Base-by-base conservation (phyloP, 2,329 filamentous ascomycete species). In the Aulographum hederae region DNA sequence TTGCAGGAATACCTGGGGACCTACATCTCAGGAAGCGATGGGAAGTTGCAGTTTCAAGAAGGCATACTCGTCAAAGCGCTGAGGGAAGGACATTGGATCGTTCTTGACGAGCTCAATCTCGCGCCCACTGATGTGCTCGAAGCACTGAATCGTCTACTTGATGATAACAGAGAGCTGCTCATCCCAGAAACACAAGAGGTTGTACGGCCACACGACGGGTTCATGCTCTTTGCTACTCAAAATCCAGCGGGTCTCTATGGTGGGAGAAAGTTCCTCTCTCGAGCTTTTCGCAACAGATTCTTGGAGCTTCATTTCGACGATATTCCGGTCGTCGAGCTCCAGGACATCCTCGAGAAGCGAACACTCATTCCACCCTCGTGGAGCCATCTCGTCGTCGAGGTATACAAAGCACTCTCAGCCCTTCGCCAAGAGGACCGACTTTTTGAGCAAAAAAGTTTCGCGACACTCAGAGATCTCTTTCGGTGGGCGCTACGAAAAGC, bases 401-500 rank as follows among this genome's bases (percentile, higher is more conserved):
- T 95, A 0, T 99, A 99, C 53, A 80, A 82, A 45, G 84, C 93
- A 48, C 68, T 99, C 5, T 92, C 89, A 0, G 65, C 82, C 4
- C 62, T 95, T 26, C 75, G 91, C 16, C 91, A 98, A 54, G 82
- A 85, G 15, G 86, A 74, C 46, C 67, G 91, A 28, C 60, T 98
- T 4, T 98, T 98, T 47, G 91, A 98, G 56, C 82, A 94, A 46
- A 93, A 93, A 53, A 89, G 86, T 49, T 98, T 98, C 51, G 89
- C 91, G 2, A 99, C 89, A 2, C 61, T 99, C 28, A 69, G 89
- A 65, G 89, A 99, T 52, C 61, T 99, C 23, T 99, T 98, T 48
- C 68, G 89, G 41, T 99, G 89, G 89, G 86, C 89, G 3, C 58
- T 91, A 34, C 69, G 89, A 43, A 71, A 74, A 34, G 84, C 84